Evolutionary conservation across 108 stramenopile species (phyloP), one percentile per base, ranked within the genome.

Genomic region (Schizochytrium sp.): DNA sequence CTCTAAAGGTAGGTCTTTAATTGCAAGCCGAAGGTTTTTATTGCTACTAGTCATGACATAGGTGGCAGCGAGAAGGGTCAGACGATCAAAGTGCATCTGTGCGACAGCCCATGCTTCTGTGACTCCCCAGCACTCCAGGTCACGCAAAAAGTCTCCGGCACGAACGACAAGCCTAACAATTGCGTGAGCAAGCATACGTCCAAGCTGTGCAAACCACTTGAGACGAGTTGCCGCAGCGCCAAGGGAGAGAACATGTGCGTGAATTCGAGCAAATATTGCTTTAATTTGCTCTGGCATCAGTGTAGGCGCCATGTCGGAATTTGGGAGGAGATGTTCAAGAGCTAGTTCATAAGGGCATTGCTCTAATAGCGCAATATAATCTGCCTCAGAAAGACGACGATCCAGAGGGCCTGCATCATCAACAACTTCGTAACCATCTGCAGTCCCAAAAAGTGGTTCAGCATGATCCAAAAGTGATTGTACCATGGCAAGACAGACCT

Each of bases 401-500:
- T 69, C 64, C 10, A 15, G 15, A 44, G 15, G 64, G 0, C 44
- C 64, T 13, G 15, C 28, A 7, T 69, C 64, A 8, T 69, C 64
- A 12, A 69, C 15, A 69, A 69, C 64, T 15, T 69, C 64, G 64
- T 69, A 69, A 38, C 64, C 64, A 38, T 69, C 64, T 7, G 15
- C 64, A 44, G 12, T 7, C 8, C 15, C 64, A 15, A 69, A 7
- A 8, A 69, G 64, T 44, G 64, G 64, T 8, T 69, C 64, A 5
- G 64, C 64, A 44, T 69, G 64, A 8, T 69, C 42, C 44, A 69
- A 69, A 10, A 69, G 28, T 0, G 64, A 44, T 15, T 69, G 64
- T 7, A 69, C 64, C 64, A 69, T 69, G 64, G 64, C 64, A 44
- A 69, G 64, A 2, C 64, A 69, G 64, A 69, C 64, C 64, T 69